These are phyloP conservation scores for Solanum phureja DNA, from an alignment of 257 asterid species.

Conservation along the genomic window DNA sequence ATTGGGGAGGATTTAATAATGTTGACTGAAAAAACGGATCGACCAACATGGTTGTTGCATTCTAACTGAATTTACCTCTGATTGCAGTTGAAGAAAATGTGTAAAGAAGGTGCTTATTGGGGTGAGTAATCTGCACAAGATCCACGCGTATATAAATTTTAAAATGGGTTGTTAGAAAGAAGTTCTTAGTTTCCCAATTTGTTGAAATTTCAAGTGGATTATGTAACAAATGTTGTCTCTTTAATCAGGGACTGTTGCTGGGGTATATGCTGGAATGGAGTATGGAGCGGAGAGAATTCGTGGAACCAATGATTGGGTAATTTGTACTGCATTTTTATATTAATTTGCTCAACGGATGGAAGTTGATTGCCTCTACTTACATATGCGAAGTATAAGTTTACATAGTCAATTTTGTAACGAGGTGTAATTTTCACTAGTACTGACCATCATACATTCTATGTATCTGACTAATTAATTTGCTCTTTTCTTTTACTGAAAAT, in stretches of 20 bases:
- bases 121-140: conserved; percentile 37
- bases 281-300: conserved; percentile 59
- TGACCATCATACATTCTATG: neutral
- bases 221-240: neutral
- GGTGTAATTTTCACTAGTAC: neutral
- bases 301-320: conserved; percentile 86
- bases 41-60: neutral
- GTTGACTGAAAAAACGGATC: neutral
- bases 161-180: neutral
- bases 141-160: neutral
- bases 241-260: conserved; percentile 66
- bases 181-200: neutral
- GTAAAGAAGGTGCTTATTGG: conserved; percentile 92
- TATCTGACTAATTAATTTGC: neutral
- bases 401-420: neutral
- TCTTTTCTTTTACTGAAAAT: neutral
- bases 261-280: conserved; percentile 68
- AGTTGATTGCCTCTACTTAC: neutral
- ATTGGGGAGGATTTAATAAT: neutral
- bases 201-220: neutral
- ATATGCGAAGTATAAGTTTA: neutral
- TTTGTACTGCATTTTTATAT: neutral
- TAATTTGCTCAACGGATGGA: neutral
- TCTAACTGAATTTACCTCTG: conserved; percentile 7
- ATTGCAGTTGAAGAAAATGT: conserved; percentile 81